Evolutionary conservation across 1,284 basidiomycete genomes (phyloP), one percentile per base, ranked within the genome.

Genomic region (Coniferiporia weirii): DNA sequence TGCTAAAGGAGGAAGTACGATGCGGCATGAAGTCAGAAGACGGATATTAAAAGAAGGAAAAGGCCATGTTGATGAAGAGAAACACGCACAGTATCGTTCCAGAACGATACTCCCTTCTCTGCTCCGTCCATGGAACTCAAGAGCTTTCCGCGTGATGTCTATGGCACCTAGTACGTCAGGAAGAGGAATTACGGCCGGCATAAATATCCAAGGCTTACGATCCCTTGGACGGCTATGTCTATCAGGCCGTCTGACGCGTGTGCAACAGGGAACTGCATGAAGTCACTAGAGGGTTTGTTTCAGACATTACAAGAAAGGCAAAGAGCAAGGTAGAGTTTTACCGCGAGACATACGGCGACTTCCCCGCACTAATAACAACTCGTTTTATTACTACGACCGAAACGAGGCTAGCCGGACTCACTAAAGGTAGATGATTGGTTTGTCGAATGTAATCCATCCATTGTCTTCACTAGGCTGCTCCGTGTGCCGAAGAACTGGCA

Each of bases 221-320:
- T 65, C 56, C 82, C 80, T 73, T 94, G 87, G 17, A 85, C 75
- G 40, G 83, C 82, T 19, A 96, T 72, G 68, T 97, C 93, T 56
- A 96, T 83, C 43, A 87, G 69, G 0, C 93, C 94, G 67, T 93
- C 88, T 53, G 89, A 84, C 0, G 89, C 84, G 43, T 85, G 72
- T 1, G 91, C 86, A 3, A 91, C 85, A 0, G 93, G 93, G 71
- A 94, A 95, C 56, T 93, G 87, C 86, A 94, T 90, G 45, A 92
- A 75, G 69, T 93, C 89, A 53, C 87, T 84, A 55, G 32, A 12
- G 27, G 27, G 27, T 2, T 3, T 27, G 27, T 27, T 27, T 27
- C 27, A 27, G 27, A 5, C 5, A 27, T 27, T 27, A 27, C 27
- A 27, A 27, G 27, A 27, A 27, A 27, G 27, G 27, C 27, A 27